These are phyloP conservation scores for Solanum aculeatissimum DNA, from an alignment of 305 asterid species.

Conservation along the genomic window DNA sequence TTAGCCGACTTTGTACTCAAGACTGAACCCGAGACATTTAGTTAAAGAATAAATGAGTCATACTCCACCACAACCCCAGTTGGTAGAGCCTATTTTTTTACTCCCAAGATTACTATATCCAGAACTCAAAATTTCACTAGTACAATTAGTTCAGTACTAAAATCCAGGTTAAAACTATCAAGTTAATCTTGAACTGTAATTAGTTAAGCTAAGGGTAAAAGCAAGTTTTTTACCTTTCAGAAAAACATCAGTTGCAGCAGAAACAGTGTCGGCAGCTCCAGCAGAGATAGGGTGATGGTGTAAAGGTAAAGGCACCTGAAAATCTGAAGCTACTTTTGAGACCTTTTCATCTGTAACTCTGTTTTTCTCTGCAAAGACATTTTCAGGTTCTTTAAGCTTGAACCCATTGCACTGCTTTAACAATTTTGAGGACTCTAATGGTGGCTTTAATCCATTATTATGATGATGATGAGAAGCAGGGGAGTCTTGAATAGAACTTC, in stretches of 20 bases:
- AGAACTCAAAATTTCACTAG: neutral
- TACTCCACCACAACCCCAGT: neutral
- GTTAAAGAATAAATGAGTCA: neutral
- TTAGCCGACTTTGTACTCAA: too few species aligned
- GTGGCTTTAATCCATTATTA: conserved; percentile 13
- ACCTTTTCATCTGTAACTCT: conserved; percentile 46
- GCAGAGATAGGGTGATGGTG: conserved; percentile 20
- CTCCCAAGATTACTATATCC: neutral
- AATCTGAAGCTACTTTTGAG: conserved; percentile 27
- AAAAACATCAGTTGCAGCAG: conserved; percentile 39
- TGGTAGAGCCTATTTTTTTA: neutral
- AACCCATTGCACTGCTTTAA: conserved; percentile 49
- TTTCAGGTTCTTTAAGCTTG: conserved; percentile 31
- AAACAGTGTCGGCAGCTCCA: conserved; percentile 29
- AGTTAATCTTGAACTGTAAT: neutral
- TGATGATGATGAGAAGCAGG: conserved; percentile 26
- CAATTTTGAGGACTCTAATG: conserved; percentile 27
- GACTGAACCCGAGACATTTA: neutral
- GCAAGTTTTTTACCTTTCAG: conserved; percentile 45
- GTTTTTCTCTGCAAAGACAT: conserved; percentile 37
- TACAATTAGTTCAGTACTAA: neutral
- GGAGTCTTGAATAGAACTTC: conserved; percentile 45
- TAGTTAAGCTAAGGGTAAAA: neutral
- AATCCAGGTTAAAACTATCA: neutral
- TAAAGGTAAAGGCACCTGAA: conserved; percentile 33